phyloP scores from a whole-genome alignment of 2,329 filamentous ascomycete species.

The Colletotrichum lentis region DNA sequence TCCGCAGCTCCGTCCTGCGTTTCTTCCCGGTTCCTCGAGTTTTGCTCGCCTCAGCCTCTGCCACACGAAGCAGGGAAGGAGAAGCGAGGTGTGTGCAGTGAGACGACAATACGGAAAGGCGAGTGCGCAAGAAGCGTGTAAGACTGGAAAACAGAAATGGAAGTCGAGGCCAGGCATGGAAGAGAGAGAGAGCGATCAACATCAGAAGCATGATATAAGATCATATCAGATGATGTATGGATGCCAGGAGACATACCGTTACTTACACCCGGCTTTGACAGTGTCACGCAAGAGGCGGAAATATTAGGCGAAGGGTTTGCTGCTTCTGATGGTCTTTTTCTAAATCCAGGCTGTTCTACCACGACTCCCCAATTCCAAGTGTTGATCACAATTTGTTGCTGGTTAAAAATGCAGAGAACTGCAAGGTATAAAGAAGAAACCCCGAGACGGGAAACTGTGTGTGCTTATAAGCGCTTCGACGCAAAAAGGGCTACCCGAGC shows the following conservation, averaged over 20 bases:
- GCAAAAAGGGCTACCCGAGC: not conserved
- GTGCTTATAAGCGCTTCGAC: slow-evolving; percentile 20
- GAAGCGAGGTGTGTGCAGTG: too few relatives aligned
- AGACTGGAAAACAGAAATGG: not conserved
- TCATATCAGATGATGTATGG: not conserved
- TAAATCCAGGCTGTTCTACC: not conserved
- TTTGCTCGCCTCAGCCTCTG: not conserved
- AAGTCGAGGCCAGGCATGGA: not conserved
- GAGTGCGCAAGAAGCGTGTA: not conserved
- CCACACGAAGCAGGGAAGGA: not conserved
- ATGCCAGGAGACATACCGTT: not conserved
- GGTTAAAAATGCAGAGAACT: not conserved
- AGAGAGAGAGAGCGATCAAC: not conserved
- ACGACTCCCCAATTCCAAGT: not conserved
- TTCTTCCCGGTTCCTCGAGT: not conserved
- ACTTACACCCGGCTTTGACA: not conserved
- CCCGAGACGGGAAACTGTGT: not conserved
- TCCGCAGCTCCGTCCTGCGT: not conserved
- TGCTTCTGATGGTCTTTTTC: not conserved
- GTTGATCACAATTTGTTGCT: not conserved
- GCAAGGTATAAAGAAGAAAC: too few relatives aligned
- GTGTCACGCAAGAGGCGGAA: too few relatives aligned
- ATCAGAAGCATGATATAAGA: too few relatives aligned
- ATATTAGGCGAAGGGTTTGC: too few relatives aligned
- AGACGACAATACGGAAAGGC: too few relatives aligned